phyloP scores from a whole-genome alignment of 2,329 filamentous ascomycete species.

The Phialemonium atrogriseum region DNA sequence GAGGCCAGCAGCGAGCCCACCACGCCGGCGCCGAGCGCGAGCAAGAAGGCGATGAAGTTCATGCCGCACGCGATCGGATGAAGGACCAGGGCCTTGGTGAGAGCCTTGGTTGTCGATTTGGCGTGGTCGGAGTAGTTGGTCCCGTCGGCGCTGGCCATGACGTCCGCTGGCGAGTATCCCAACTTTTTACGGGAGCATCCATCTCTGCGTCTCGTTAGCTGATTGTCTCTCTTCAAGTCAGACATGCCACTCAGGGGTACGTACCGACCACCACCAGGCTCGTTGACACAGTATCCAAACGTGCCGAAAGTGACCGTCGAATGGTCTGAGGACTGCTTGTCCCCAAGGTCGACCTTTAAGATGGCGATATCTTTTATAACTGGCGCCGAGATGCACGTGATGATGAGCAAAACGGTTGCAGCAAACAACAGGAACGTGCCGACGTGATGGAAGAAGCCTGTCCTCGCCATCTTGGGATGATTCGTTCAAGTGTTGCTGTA shows the following conservation, averaged over 20 bases:
- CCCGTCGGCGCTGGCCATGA: slow-evolving; percentile 30
- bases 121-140: slow-evolving; percentile 33
- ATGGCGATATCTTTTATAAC: slow-evolving; percentile 47
- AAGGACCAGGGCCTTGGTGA: slow-evolving; percentile 53
- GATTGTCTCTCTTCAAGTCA: neutral
- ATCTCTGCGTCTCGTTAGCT: slow-evolving; percentile 21
- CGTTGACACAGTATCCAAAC: slow-evolving; percentile 46
- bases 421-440: slow-evolving; percentile 50
- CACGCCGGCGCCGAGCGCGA: slow-evolving; percentile 42
- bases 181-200: slow-evolving; percentile 38
- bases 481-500: no score
- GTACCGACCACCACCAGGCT: slow-evolving; percentile 11
- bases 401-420: slow-evolving; percentile 45
- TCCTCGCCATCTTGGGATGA: slow-evolving; percentile 36
- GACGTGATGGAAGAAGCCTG: slow-evolving; percentile 45
- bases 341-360: slow-evolving; percentile 40
- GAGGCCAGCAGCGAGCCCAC: slow-evolving; percentile 43
- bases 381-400: slow-evolving; percentile 51
- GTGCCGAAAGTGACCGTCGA: slow-evolving; percentile 44
- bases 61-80: slow-evolving; percentile 52
- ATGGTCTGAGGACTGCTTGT: slow-evolving; percentile 22
- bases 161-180: slow-evolving; percentile 46
- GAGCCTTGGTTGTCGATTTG: slow-evolving; percentile 33
- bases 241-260: no score
- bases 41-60: slow-evolving; percentile 49